These are phyloP conservation scores for Sporisorium iseilematis-ciliati DNA, from an alignment of 1,284 basidiomycete genomes.

Conservation along the genomic window DNA sequence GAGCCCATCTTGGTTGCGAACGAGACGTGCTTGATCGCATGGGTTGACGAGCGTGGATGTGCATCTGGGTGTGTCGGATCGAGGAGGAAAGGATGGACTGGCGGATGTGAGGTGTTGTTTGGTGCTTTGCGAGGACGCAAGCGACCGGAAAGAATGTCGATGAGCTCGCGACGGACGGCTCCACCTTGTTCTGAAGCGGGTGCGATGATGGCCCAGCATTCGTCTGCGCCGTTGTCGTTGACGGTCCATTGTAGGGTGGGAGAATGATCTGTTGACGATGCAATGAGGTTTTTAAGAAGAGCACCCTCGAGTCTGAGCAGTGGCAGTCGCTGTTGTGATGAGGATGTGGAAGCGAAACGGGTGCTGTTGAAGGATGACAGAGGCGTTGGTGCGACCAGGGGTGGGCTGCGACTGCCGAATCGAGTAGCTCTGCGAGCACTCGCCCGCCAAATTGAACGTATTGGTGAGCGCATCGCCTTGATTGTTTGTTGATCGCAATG, in stretches of 20 bases:
- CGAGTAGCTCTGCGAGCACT: not conserved
- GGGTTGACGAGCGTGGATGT: slow-evolving; percentile 2
- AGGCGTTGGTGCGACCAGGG: not conserved
- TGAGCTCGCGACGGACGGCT: slow-evolving; percentile 44
- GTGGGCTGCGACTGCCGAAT: not conserved
- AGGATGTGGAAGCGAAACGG: slow-evolving; percentile 5
- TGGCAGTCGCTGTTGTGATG: slow-evolving; percentile 12
- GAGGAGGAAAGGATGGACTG: slow-evolving; percentile 48
- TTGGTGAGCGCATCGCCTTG: not conserved
- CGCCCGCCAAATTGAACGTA: not conserved
- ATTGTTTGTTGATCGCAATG: not conserved
- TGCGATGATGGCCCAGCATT: slow-evolving; percentile 65
- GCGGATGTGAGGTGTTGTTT: slow-evolving; percentile 11
- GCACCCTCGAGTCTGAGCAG: slow-evolving; percentile 29
- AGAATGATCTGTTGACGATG: not conserved
- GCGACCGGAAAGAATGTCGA: slow-evolving; percentile 42
- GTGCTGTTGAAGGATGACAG: not conserved
- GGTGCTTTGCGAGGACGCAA: slow-evolving; percentile 12
- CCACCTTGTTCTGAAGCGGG: slow-evolving; percentile 59
- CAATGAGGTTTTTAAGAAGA: not conserved
- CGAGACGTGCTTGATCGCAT: slow-evolving; percentile 56
- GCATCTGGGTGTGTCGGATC: not conserved
- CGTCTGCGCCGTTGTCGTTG: slow-evolving; percentile 36
- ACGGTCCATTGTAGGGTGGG: slow-evolving; percentile 46
- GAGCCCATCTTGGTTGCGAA: slow-evolving; percentile 51